These are phyloP conservation scores for Penicillium arizonense DNA, from an alignment of 495 filamentous ascomycete species.

Conservation along the genomic window DNA sequence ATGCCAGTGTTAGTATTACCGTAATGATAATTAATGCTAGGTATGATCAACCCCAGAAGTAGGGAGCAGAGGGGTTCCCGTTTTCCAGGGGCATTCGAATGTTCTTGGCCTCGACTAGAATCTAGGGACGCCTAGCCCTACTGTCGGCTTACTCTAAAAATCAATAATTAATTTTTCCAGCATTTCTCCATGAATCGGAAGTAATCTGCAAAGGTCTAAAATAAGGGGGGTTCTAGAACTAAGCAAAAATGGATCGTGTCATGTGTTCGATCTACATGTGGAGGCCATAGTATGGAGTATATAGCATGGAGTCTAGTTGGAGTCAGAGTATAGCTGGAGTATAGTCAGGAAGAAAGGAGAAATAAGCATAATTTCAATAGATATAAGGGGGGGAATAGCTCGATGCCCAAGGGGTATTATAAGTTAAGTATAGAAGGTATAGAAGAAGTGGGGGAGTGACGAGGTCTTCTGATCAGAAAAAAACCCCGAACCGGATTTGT, in stretches of 20 bases:
- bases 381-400: background rate
- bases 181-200: constrained; percentile 34
- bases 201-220: constrained; percentile 17
- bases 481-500: constrained; percentile 29
- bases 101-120: constrained; percentile 11
- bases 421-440: background rate
- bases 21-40: no score
- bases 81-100: constrained; percentile 4
- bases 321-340: no score
- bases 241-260: constrained; percentile 36
- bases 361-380: background rate
- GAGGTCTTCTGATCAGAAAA: constrained; percentile 47
- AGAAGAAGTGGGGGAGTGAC: constrained; percentile 26
- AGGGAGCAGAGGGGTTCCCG: constrained; percentile 2
- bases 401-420: no score
- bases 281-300: constrained; percentile 1
- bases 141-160: background rate
- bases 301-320: no score
- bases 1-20: no score
- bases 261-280: constrained; percentile 41
- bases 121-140: background rate
- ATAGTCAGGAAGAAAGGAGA: background rate
- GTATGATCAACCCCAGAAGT: background rate
- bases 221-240: constrained; percentile 32
- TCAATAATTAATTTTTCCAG: constrained; percentile 21